These are phyloP conservation scores for Neurospora pannonica DNA, from an alignment of 495 filamentous ascomycete genomes.

Conservation along the genomic window DNA sequence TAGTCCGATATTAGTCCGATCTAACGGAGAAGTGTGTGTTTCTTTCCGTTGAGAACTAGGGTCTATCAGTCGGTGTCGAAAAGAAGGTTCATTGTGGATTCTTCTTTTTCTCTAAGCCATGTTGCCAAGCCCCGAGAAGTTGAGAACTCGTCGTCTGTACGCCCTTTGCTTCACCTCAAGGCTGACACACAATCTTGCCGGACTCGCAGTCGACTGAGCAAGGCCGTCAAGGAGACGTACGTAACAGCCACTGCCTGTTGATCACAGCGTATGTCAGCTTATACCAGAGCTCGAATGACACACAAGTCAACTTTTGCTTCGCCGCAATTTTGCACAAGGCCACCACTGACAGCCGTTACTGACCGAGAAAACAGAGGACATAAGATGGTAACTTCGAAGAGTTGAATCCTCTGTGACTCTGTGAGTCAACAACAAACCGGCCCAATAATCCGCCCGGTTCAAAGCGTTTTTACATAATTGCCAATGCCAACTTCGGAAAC, in stretches of 20 bases:
- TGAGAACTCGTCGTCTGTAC: not conserved
- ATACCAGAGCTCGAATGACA: not conserved
- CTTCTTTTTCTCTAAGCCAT: not conserved
- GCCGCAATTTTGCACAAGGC: not conserved
- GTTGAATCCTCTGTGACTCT: not conserved
- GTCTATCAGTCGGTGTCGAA: not conserved
- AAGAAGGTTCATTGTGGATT: not conserved
- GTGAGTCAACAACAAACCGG: not conserved
- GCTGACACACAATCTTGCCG: not conserved
- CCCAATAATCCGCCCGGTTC: not conserved
- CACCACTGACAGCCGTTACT: not conserved
- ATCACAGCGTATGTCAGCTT: not conserved
- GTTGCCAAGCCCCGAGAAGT: not conserved
- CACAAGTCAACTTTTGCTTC: not conserved
- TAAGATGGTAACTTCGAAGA: not conserved
- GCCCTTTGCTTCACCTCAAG: not conserved
- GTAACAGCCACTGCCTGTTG: not conserved
- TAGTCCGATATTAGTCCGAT: not conserved
- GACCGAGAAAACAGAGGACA: not conserved
- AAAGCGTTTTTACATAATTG: not conserved
- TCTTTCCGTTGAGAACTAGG: not conserved
- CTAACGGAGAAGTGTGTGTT: not conserved
- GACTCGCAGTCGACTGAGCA: not conserved
- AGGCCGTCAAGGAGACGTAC: not conserved
- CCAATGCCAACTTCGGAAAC: not conserved